A percentile compares a stretch with the other conserved stretches of the same genome.
Evolutionary conservation across 2,329 filamentous ascomycete species (phyloP).

Genomic region (Teratosphaeria pseudoeucalypti): DNA sequence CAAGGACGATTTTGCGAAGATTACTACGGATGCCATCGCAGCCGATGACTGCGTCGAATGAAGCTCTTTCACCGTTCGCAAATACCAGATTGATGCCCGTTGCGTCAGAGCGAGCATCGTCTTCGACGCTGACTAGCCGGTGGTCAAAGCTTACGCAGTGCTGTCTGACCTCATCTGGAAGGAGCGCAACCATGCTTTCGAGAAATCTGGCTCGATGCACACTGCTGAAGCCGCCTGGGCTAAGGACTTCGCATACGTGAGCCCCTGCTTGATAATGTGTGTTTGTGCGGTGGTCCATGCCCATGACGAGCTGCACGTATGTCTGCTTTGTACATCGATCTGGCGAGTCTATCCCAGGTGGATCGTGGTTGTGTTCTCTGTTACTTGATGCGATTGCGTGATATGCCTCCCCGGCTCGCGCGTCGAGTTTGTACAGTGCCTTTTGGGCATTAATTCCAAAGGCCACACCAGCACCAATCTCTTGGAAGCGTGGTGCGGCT

Average conservation of each 20-base stretch:
- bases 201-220: slow-evolving; percentile 40
- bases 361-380: slow-evolving; percentile 19
- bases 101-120: slow-evolving; percentile 17
- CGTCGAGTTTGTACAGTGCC: slow-evolving; percentile 32
- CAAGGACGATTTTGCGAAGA: slow-evolving; percentile 42
- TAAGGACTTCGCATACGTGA: not conserved
- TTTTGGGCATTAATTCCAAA: slow-evolving; percentile 46
- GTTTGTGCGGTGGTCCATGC: slow-evolving; percentile 20
- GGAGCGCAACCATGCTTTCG: slow-evolving; percentile 37
- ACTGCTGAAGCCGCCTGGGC: not conserved
- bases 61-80: slow-evolving; percentile 34
- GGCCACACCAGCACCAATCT: slow-evolving; percentile 49
- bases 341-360: slow-evolving; percentile 13
- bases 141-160: not conserved
- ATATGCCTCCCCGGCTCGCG: not conserved
- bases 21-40: slow-evolving; percentile 54
- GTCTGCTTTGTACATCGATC: slow-evolving; percentile 18
- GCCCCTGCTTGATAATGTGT: slow-evolving; percentile 25
- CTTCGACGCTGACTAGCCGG: slow-evolving; percentile 8
- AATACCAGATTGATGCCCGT: slow-evolving; percentile 27
- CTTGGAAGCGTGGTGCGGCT: slow-evolving; percentile 31
- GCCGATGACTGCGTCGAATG: slow-evolving; percentile 42
- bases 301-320: slow-evolving; percentile 21
- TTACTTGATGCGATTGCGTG: slow-evolving; percentile 39
- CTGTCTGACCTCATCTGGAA: slow-evolving; percentile 30